Conservation (phyloP, 2,329 filamentous ascomycete genomes). For the Sporothrix protearum region DNA sequence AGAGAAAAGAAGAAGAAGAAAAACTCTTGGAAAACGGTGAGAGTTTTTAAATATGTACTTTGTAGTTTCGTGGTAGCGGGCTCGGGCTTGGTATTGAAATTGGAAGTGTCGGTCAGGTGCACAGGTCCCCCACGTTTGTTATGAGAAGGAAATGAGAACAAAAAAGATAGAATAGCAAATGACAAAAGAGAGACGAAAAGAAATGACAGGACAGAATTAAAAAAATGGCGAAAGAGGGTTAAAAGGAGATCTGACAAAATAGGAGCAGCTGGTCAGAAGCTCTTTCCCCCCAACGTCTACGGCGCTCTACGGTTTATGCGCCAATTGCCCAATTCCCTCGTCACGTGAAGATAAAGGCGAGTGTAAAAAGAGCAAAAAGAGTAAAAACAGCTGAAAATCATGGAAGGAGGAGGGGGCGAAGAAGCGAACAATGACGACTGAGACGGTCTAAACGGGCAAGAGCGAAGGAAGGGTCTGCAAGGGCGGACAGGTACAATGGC, state of each 20-base stretch:
- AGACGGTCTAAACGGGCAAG: neutral
- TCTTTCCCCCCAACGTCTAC: neutral
- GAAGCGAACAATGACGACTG: neutral
- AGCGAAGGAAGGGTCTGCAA: neutral
- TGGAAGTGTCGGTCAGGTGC: constrained; percentile 13
- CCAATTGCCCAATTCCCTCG: constrained; percentile 10
- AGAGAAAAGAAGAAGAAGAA: neutral
- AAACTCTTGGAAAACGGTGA: neutral
- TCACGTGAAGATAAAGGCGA: constrained; percentile 5
- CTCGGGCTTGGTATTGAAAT: neutral
- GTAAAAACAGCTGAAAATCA: neutral
- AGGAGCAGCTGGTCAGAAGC: neutral
- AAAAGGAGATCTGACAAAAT: neutral
- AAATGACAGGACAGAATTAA: neutral
- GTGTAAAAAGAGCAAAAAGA: neutral
- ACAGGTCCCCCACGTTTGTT: constrained; percentile 5
- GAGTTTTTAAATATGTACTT: neutral
- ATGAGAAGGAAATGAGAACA: neutral
- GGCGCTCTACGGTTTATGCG: neutral
- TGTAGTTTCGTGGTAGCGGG: neutral
- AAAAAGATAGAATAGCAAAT: neutral
- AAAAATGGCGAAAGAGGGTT: neutral
- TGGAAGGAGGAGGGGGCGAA: neutral
- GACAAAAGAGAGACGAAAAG: neutral
- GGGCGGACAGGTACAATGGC: neutral